Base-by-base conservation (phyloP, 257 asterid genomes). In the Osmanthus fragrans region DNA sequence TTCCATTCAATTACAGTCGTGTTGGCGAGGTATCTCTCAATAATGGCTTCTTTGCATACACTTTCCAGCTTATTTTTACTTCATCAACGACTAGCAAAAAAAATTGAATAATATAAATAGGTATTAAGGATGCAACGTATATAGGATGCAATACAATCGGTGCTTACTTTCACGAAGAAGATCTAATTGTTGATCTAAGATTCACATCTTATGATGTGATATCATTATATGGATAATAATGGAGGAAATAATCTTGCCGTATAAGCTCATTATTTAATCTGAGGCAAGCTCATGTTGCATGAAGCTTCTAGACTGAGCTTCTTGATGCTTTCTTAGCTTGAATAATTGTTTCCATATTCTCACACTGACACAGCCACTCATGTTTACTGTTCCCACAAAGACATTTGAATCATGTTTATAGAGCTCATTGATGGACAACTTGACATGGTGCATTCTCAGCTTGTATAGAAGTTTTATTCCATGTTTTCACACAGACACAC, bases 11-110 rank as follows among this genome's bases (percentile, higher is more conserved):
- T 78, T 96, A 87, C 99, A 96, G 80, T 96, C 99, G 64, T 94
- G 98, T 81, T 96, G 98, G 97, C 97, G 99, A 89, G 99, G 99
- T 96, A 89, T 76, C 79, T 79, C 30, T 73, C 68, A 56, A 45
- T 73, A 25, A 40, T 65, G 67, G 68, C 74, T n/a, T 60, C 71
- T 76, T 36, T 54, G 1, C 70, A 68, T 73, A 75, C 65, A 49
- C 73, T 77, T 64, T 40, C 83, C 68, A 73, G 80, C 40, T 78
- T 47, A 33, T 71, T n/a, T 32, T 76, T 54, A 37, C 56, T 79
- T 66, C 34, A 77, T 73, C 74, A 21, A 60, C 71, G 45, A 25
- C 42, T 56, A 49, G 78, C 82, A 51, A 21, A 70, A 70, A 39
- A 47, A 51, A 76, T 51, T 76, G 33, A 30, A 77, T 70, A 49